Conservation (phyloP, 192 early-diverging fungal genomes). For the Podila minutissima region DNA sequence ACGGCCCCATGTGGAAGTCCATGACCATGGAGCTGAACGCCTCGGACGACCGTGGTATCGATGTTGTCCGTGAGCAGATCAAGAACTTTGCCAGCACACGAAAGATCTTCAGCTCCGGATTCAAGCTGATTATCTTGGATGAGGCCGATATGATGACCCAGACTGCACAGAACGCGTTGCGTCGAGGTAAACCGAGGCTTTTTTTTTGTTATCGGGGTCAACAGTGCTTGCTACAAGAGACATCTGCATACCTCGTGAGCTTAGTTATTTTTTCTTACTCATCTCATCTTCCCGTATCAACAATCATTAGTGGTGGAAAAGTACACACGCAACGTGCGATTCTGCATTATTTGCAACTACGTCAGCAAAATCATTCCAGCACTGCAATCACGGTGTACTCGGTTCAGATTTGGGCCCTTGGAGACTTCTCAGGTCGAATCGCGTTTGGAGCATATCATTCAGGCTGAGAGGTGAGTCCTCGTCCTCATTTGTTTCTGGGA, state of each 20-base stretch:
- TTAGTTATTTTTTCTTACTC: background rate
- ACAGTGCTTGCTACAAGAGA: background rate
- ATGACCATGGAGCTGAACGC: conserved; percentile 99
- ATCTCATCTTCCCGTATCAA: background rate
- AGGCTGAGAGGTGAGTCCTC: conserved; percentile 66
- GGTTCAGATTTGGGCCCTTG: conserved; percentile 95
- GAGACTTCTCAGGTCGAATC: conserved; percentile 79
- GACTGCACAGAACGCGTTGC: conserved; percentile 90
- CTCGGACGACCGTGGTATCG: conserved; percentile 98
- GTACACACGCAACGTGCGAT: conserved; percentile 97
- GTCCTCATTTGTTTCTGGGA: background rate
- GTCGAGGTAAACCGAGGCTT: conserved; percentile 69
- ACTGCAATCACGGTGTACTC: conserved; percentile 97
- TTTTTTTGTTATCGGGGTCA: background rate
- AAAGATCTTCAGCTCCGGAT: conserved; percentile 90
- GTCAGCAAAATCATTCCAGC: conserved; percentile 98
- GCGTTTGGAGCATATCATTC: conserved; percentile 76
- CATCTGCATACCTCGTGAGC: background rate
- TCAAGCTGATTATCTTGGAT: conserved; percentile 97
- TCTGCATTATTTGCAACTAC: conserved; percentile 99
- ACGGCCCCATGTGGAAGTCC: conserved; percentile 81
- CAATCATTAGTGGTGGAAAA: conserved; percentile 88
- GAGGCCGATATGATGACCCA: conserved; percentile 98
- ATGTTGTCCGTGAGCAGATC: conserved; percentile 97
- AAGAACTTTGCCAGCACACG: conserved; percentile 98